Conservation (phyloP, 2,329 filamentous ascomycete species). For the Geosmithia putterillii region DNA sequence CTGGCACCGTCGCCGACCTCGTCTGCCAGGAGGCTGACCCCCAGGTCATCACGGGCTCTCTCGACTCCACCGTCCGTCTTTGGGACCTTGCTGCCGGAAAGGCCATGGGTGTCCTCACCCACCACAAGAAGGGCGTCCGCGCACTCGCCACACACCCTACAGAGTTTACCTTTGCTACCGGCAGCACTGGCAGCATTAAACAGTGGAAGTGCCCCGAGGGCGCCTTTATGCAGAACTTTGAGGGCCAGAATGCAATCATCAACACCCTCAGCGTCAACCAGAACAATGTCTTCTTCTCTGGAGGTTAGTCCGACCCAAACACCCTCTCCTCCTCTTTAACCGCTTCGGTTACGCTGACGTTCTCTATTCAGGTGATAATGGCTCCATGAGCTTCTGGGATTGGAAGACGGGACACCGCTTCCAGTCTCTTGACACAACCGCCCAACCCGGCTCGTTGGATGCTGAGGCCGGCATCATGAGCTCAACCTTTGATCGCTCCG, state of each 20-base stretch:
- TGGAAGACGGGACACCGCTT: conserved; percentile 95
- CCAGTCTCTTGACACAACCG: conserved; percentile 79
- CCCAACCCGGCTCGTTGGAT: conserved; percentile 86
- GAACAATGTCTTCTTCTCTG: conserved; percentile 89
- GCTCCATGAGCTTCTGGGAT: conserved; percentile 95
- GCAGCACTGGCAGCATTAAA: conserved; percentile 88
- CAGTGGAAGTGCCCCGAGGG: conserved; percentile 99
- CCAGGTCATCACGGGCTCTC: conserved; percentile 84
- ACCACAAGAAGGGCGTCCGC: conserved; percentile 96
- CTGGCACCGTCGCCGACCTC: conserved; percentile 77
- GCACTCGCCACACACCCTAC: conserved; percentile 73
- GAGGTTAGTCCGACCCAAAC: conserved; percentile 34
- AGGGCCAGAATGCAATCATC: conserved; percentile 92
- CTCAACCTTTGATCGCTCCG: conserved; percentile 82
- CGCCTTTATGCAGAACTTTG: conserved; percentile 98
- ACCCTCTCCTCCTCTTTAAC: neutral
- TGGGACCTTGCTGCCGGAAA: conserved; percentile 97
- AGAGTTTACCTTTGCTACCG: conserved; percentile 93
- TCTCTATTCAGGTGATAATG: conserved; percentile 56
- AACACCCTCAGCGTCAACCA: conserved; percentile 90
- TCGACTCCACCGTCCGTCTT: conserved; percentile 81
- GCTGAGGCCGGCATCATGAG: conserved; percentile 93
- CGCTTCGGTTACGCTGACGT: neutral
- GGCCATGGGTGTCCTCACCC: conserved; percentile 88
- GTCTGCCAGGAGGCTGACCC: conserved; percentile 94